Evolutionary conservation across 768 basidiomycete species (phyloP).

Genomic region (Amanita subjunquillea): DNA sequence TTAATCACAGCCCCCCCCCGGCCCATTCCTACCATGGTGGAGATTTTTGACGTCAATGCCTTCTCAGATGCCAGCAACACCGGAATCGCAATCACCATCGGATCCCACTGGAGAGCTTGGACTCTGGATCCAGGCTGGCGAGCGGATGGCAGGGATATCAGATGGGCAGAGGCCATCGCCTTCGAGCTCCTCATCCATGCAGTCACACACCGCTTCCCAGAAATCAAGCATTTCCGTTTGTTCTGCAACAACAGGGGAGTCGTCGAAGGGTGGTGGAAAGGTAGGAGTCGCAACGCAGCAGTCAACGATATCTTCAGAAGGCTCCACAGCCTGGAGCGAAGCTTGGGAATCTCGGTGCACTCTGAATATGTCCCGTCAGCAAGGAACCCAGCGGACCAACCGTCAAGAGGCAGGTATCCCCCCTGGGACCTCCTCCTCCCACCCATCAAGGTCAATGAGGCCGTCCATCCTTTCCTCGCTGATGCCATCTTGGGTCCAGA

Average conservation of each 20-base stretch:
- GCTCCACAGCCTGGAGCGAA: slow-evolving; percentile 4
- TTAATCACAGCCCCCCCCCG: slow-evolving; percentile 8
- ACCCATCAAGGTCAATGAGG: too few relatives aligned
- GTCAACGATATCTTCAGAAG: slow-evolving; percentile 18
- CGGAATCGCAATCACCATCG: slow-evolving; percentile 25
- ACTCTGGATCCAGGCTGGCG: slow-evolving; percentile 16
- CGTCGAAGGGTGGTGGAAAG: slow-evolving; percentile 28
- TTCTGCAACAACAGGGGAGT: slow-evolving; percentile 27
- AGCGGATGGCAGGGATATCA: too few relatives aligned
- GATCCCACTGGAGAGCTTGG: slow-evolving; percentile 22
- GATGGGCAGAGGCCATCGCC: slow-evolving; percentile 30
- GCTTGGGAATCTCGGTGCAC: slow-evolving; percentile 6
- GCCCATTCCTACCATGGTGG: too few relatives aligned
- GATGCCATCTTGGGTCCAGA: too few relatives aligned
- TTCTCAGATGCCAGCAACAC: slow-evolving; percentile 33
- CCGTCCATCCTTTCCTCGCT: too few relatives aligned
- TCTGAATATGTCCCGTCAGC: slow-evolving; percentile 17
- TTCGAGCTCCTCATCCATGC: slow-evolving; percentile 24
- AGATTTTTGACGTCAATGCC: too few relatives aligned
- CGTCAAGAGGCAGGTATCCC: slow-evolving; percentile 16
- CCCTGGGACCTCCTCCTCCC: slow-evolving; percentile 13
- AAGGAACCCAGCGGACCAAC: slow-evolving; percentile 19
- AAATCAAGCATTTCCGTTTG: slow-evolving; percentile 12
- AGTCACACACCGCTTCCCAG: neutral
- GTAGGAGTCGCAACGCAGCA: slow-evolving; percentile 18